Evolutionary conservation across 352 stramenopile genomes (phyloP), one percentile per base, ranked within the genome.

Genomic region (Nothophytophthora sp.): DNA sequence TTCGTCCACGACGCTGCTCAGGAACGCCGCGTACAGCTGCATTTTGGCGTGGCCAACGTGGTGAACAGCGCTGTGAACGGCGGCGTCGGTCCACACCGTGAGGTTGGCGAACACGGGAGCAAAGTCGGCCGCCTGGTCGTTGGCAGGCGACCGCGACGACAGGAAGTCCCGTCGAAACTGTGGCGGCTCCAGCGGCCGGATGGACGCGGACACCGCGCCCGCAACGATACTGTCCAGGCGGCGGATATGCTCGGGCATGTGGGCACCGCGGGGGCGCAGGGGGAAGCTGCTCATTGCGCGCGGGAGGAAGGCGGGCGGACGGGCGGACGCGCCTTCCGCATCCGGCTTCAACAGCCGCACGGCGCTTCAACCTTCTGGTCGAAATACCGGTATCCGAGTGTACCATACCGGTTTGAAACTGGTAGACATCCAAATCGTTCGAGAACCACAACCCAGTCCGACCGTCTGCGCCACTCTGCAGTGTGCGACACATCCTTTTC

Each of bases 31-130:
- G 23, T 78, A 75, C 39, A 81, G 29, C 9, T 52, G 47, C 15
- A 63, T 41, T 34, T 78, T 81, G 33, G 66, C 63, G 39, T 57
- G 67, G 0, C 70, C 70, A 3, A 57, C 60, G 37, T 74, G 67
- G 36, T 40, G 59, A 12, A 20, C 24, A 18, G 49, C 52, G 28
- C 36, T 45, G 24, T 41, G 43, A 25, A 66, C 33, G 15, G 36
- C 38, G 25, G 55, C 50, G 40, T 76, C 60, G n/a, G 77, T 56
- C 70, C 70, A 81, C 15, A 72, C 70, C 6, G 46, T 57, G 18
- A 81, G 27, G 45, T 78, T 76, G 11, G 39, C 48, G 22, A 81
- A 76, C 15, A 67, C 57, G 29, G 27, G 18, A 3, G 37, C 33
- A 16, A 57, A n/a, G 40, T 39, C 25, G 37, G 46, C 13, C 27